These are phyloP conservation scores for Coemansia sp. DNA, from an alignment of 192 early-diverging fungal species.

Conservation along the genomic window DNA sequence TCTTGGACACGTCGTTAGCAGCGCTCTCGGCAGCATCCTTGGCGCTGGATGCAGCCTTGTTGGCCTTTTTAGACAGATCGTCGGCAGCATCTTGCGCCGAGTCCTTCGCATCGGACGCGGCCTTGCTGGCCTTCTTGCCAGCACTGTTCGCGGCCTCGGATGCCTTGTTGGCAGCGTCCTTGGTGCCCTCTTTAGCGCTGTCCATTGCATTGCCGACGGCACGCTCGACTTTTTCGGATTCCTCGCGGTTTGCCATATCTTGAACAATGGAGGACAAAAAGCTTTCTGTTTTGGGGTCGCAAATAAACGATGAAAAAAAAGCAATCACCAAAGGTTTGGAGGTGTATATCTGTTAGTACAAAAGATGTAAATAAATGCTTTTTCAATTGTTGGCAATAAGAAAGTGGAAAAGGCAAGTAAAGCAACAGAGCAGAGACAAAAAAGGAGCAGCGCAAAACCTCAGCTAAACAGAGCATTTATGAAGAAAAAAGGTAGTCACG, in stretches of 20 bases:
- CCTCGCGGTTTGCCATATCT: slow-evolving; percentile 23
- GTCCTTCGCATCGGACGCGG: slow-evolving; percentile 10
- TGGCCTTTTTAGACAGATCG: slow-evolving; percentile 11
- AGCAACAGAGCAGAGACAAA: too few species aligned
- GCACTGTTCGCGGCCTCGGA: slow-evolving; percentile 11
- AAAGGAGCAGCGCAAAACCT: too few species aligned
- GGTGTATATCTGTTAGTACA: too few species aligned
- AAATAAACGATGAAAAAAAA: too few species aligned
- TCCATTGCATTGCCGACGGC: slow-evolving; percentile 29
- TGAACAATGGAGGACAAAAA: background rate
- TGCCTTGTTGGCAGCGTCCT: slow-evolving; percentile 19
- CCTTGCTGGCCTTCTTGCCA: slow-evolving; percentile 12
- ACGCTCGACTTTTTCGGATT: slow-evolving; percentile 25
- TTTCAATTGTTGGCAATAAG: too few species aligned
- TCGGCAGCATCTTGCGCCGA: slow-evolving; percentile 9
- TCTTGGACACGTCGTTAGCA: background rate
- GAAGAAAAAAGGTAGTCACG: background rate
- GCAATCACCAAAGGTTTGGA: too few species aligned
- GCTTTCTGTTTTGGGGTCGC: background rate
- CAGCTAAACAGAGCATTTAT: too few species aligned
- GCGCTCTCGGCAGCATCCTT: slow-evolving; percentile 5
- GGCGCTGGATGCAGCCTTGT: slow-evolving; percentile 20
- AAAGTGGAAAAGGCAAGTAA: too few species aligned
- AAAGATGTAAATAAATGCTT: too few species aligned
- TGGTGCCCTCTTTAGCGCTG: slow-evolving; percentile 16